These are phyloP conservation scores for Penicillium coprophilum DNA, from an alignment of 495 filamentous ascomycete genomes.

Conservation along the genomic window DNA sequence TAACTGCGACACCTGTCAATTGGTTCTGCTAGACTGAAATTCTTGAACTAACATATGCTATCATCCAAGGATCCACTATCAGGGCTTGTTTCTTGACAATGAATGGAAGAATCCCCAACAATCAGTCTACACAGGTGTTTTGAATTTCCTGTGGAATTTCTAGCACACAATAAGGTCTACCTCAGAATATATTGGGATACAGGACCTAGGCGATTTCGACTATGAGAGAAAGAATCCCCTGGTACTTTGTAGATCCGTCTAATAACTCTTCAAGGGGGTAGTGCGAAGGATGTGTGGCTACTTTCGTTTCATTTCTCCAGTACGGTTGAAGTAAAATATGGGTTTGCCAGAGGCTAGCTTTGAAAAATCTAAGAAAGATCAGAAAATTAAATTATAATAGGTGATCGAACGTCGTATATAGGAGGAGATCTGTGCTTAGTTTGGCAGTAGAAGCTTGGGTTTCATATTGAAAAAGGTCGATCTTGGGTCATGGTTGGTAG, in stretches of 20 bases:
- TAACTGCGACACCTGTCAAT: background rate
- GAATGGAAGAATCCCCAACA: background rate
- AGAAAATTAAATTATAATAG: conserved; percentile 28
- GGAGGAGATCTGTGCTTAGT: conserved; percentile 28
- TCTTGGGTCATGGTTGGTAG: conserved; percentile 7
- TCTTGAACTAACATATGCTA: background rate
- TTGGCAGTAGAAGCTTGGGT: conserved; percentile 25
- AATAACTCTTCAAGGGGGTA: background rate
- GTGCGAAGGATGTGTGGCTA: conserved; percentile 14
- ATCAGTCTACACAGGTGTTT: background rate
- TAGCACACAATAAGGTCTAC: background rate
- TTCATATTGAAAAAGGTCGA: too few species aligned
- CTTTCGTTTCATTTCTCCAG: conserved; percentile 18
- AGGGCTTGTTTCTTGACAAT: background rate
- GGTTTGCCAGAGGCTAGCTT: conserved; percentile 24
- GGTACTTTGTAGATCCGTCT: too few species aligned
- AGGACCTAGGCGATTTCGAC: background rate
- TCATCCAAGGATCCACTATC: background rate
- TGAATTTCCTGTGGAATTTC: background rate
- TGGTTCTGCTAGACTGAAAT: background rate
- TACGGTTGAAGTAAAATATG: conserved; percentile 23
- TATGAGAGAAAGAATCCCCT: background rate
- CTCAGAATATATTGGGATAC: background rate
- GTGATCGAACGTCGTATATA: conserved; percentile 22
- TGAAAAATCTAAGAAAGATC: conserved; percentile 31